phyloP scores from a whole-genome alignment of 768 basidiomycete species.

The Tricholomella constricta region DNA sequence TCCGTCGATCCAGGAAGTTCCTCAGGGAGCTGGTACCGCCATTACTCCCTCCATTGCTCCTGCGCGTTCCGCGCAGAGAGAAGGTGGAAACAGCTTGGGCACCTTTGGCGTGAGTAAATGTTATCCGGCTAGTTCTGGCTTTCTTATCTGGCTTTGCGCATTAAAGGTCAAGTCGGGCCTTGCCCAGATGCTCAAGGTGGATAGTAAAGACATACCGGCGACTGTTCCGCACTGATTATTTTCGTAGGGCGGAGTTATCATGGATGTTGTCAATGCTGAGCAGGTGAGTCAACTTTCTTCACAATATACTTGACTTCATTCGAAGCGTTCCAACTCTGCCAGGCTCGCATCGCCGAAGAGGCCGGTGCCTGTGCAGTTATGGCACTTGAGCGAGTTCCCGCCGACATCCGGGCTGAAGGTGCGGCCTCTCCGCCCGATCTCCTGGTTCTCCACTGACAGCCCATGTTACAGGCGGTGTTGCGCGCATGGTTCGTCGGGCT shows the following conservation, averaged over 20 bases:
- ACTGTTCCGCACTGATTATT: conserved; percentile 9
- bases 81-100: conserved; percentile 62
- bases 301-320: conserved; percentile 3
- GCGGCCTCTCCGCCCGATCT: conserved; percentile 1
- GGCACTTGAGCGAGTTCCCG: conserved; percentile 94
- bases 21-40: conserved; percentile 42
- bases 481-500: conserved; percentile 76
- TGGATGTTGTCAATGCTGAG: conserved; percentile 91
- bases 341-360: conserved; percentile 96
- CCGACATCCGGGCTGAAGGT: conserved; percentile 87
- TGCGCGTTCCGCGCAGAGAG: conserved; percentile 50
- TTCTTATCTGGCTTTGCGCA: conserved; percentile 5
- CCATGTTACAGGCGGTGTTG: conserved; percentile 68
- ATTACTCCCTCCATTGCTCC: conserved; percentile 49
- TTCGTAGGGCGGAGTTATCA: conserved; percentile 80
- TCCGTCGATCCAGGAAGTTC: conserved; percentile 35
- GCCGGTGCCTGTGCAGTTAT: conserved; percentile 98
- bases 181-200: conserved; percentile 94
- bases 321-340: conserved; percentile 21
- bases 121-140: conserved; percentile 3
- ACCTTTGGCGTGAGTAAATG: conserved; percentile 60
- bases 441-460: conserved; percentile 6
- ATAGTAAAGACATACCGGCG: conserved; percentile 15
- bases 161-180: conserved; percentile 87
- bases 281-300: conserved; percentile 31